These are phyloP conservation scores for Sisymbrium altissimum DNA, from an alignment of 345 rosid species.

Conservation along the genomic window DNA sequence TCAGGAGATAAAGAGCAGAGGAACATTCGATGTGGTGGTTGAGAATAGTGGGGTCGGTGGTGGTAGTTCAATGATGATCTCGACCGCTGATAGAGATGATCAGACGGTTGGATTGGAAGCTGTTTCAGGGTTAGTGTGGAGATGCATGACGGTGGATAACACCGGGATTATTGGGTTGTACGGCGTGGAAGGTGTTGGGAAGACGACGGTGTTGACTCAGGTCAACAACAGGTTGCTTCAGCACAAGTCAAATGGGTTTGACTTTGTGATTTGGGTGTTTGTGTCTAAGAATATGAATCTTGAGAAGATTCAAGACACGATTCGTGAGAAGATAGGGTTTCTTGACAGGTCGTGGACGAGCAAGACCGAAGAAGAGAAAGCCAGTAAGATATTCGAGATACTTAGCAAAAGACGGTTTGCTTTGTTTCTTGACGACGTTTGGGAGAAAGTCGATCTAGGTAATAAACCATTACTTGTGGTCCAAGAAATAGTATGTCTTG, in stretches of 20 bases:
- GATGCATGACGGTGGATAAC: slow-evolving; percentile 27
- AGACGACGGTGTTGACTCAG: slow-evolving; percentile 42
- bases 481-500: background rate
- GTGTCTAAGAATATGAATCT: slow-evolving; percentile 35
- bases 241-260: slow-evolving; percentile 24
- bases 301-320: slow-evolving; percentile 35
- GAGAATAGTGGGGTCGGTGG: slow-evolving; percentile 27
- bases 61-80: slow-evolving; percentile 22
- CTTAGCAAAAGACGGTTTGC: slow-evolving; percentile 36
- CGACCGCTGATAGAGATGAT: slow-evolving; percentile 27
- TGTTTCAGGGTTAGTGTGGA: slow-evolving; percentile 33
- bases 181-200: slow-evolving; percentile 41
- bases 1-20: slow-evolving; percentile 22
- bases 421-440: slow-evolving; percentile 37
- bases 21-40: slow-evolving; percentile 32
- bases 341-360: slow-evolving; percentile 29
- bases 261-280: slow-evolving; percentile 38
- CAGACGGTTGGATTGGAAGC: slow-evolving; percentile 37
- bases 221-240: slow-evolving; percentile 35
- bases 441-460: slow-evolving; percentile 40
- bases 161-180: slow-evolving; percentile 36
- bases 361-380: slow-evolving; percentile 30
- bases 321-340: slow-evolving; percentile 37
- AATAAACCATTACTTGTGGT: background rate
- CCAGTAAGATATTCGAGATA: slow-evolving; percentile 23